Evolutionary conservation across 805 yeast genomes (phyloP).

Genomic region (Kuraishia capsulata): DNA sequence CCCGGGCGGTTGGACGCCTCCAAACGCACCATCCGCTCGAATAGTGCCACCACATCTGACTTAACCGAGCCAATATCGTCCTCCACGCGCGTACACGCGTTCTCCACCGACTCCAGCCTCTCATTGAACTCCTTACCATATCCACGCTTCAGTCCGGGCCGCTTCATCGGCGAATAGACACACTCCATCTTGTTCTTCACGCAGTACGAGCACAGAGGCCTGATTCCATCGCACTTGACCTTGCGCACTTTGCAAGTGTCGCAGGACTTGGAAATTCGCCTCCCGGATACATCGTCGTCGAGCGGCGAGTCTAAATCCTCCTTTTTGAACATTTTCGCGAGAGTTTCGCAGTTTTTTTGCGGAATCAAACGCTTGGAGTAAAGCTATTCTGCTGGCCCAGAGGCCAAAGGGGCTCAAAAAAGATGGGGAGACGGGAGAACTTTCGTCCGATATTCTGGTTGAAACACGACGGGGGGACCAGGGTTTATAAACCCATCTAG

Average conservation of each 20-base stretch:
- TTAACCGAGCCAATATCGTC: not conserved
- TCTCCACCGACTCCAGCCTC: conserved; percentile 7
- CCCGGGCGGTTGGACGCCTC: not conserved
- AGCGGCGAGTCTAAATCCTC: not conserved
- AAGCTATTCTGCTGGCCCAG: too few relatives aligned
- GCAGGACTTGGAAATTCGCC: conserved; percentile 3
- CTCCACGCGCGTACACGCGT: not conserved
- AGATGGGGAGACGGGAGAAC: not conserved
- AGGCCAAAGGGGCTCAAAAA: not conserved
- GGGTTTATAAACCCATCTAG: too few relatives aligned
- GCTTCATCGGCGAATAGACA: conserved; percentile 8
- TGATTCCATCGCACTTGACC: conserved; percentile 4
- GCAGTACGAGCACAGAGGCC: conserved; percentile 3
- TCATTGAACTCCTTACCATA: conserved; percentile 14
- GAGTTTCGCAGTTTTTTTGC: not conserved
- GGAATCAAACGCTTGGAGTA: too few relatives aligned
- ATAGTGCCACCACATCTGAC: not conserved
- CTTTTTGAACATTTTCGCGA: not conserved
- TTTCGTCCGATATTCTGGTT: not conserved
- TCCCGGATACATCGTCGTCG: not conserved
- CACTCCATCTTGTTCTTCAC: conserved; percentile 1
- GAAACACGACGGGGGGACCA: too few relatives aligned
- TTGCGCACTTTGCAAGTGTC: conserved; percentile 4
- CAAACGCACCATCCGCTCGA: not conserved
- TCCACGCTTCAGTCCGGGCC: conserved; percentile 17